These are phyloP conservation scores for Heritiera littoralis DNA, from an alignment of 345 rosid species.

Conservation along the genomic window DNA sequence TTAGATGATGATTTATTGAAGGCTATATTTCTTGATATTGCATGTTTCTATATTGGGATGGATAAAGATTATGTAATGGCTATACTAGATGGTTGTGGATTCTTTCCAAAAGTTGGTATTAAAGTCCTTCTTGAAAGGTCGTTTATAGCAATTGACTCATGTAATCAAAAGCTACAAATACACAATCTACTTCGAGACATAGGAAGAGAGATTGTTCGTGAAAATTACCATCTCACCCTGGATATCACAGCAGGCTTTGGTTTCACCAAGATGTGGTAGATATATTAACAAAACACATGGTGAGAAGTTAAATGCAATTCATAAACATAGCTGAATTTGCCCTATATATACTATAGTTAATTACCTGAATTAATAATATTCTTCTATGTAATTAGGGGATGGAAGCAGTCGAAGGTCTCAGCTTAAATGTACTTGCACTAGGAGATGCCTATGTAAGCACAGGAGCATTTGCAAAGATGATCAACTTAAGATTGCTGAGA, in stretches of 20 bases:
- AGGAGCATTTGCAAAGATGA: background rate
- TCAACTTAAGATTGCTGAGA: background rate
- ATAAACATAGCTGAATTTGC: background rate
- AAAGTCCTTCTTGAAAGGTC: too few species aligned
- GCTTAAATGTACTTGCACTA: background rate
- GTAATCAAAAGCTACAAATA: background rate
- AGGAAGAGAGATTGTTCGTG: background rate
- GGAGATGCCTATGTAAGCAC: background rate
- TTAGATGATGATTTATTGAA: background rate
- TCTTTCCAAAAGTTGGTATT: background rate
- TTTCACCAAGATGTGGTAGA: background rate
- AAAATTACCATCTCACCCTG: background rate
- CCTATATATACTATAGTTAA: background rate
- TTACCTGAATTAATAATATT: too few species aligned
- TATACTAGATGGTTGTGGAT: background rate
- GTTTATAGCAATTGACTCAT: background rate
- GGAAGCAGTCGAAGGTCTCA: background rate
- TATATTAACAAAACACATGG: background rate
- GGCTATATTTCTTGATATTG: constrained; percentile 19
- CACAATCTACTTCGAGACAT: background rate
- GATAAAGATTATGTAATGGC: background rate
- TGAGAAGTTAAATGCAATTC: background rate
- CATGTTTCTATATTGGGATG: constrained; percentile 18
- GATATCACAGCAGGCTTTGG: background rate
- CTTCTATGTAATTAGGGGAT: background rate